Evolutionary conservation across 2,329 filamentous ascomycete genomes (phyloP).

Genomic region (Scedosporium boydii): DNA sequence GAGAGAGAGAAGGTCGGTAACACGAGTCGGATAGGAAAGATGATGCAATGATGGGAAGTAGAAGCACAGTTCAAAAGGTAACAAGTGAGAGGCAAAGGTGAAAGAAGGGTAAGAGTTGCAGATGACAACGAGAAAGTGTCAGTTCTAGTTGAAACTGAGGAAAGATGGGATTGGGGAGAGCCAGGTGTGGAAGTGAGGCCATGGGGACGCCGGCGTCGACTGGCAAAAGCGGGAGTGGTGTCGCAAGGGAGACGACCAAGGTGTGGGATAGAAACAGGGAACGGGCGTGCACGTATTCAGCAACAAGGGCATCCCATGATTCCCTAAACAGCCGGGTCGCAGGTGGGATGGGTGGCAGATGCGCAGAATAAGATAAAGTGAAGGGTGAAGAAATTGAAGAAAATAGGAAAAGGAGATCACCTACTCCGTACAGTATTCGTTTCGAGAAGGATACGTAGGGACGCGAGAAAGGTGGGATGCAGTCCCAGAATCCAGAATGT

Average conservation of each 20-base stretch:
- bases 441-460: neutral
- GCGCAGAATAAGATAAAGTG: neutral
- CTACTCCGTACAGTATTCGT: slow-evolving; percentile 7
- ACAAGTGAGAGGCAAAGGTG: neutral
- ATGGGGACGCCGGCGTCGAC: neutral
- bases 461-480: neutral
- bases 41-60: neutral
- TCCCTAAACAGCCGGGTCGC: neutral
- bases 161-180: neutral
- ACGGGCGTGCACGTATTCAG: neutral
- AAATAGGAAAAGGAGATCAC: neutral
- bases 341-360: neutral
- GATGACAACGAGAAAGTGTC: neutral
- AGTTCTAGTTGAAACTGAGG: neutral
- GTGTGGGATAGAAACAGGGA: neutral
- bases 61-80: neutral
- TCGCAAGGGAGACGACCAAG: neutral
- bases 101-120: neutral
- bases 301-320: neutral
- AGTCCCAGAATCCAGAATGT: neutral
- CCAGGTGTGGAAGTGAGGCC: neutral
- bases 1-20: neutral
- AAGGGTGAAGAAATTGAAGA: neutral
- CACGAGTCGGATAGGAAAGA: neutral
- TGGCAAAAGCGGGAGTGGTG: neutral